Conservation (phyloP, 306 rosid genomes). For the Mimosa bimucronata region DNA sequence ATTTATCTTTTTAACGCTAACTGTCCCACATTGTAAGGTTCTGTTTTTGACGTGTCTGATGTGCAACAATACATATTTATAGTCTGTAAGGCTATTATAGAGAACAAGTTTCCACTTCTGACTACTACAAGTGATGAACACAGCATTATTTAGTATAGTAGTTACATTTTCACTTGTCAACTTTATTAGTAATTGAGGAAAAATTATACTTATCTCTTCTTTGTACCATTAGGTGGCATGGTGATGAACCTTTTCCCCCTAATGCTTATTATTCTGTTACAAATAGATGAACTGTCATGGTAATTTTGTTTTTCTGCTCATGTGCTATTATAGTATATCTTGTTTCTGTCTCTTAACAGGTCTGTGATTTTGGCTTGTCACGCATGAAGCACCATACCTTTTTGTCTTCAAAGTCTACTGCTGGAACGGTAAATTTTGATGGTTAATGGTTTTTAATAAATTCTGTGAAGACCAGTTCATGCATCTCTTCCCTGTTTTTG, state of each 20-base stretch:
- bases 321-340: neutral
- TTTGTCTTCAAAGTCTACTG: slow-evolving; percentile 95
- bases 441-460: slow-evolving; percentile 15
- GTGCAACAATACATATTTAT: slow-evolving; percentile 10
- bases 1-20: slow-evolving; percentile 18
- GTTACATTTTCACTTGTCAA: too few species aligned
- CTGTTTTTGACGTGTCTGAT: neutral
- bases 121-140: slow-evolving; percentile 5
- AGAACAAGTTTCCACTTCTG: slow-evolving; percentile 19
- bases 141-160: neutral
- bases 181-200: too few species aligned
- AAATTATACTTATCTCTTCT: too few species aligned
- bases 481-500: slow-evolving; percentile 18
- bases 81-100: neutral
- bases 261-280: slow-evolving; percentile 19
- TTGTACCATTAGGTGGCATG: slow-evolving; percentile 7
- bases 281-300: neutral
- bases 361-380: slow-evolving; percentile 97
- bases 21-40: neutral
- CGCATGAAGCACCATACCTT: slow-evolving; percentile 90
- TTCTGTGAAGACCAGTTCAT: slow-evolving; percentile 30
- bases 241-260: slow-evolving; percentile 2
- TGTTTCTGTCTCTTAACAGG: slow-evolving; percentile 55
- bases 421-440: slow-evolving; percentile 88
- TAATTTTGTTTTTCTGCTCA: slow-evolving; percentile 11